Conservation (phyloP, 768 basidiomycete species). For the Boletellus emodensis region DNA sequence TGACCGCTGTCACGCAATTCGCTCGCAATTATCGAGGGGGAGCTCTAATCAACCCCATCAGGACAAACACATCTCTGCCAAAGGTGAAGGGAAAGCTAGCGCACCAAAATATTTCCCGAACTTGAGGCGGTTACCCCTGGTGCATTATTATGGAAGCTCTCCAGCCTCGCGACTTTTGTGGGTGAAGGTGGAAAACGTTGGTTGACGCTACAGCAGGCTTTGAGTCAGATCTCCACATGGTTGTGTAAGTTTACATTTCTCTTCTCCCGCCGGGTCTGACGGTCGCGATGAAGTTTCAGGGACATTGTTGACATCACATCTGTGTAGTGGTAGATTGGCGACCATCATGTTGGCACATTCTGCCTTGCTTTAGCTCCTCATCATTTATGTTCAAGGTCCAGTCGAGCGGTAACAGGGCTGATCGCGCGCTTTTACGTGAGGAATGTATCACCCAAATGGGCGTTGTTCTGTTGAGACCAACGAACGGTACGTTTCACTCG, state of each 20-base stretch:
- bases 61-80: slow-evolving; percentile 1
- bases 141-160: slow-evolving; percentile 27
- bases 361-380: slow-evolving; percentile 19
- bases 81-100: background rate
- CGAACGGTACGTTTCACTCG: slow-evolving; percentile 9
- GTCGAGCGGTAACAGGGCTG: slow-evolving; percentile 7
- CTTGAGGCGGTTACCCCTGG: slow-evolving; percentile 16
- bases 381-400: slow-evolving; percentile 12
- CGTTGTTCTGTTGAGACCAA: slow-evolving; percentile 11
- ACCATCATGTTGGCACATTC: slow-evolving; percentile 21
- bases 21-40: background rate
- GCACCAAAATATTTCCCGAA: slow-evolving; percentile 12
- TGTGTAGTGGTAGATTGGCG: slow-evolving; percentile 17
- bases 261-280: slow-evolving; percentile 26
- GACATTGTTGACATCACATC: slow-evolving; percentile 20
- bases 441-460: slow-evolving; percentile 11
- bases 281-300: slow-evolving; percentile 19
- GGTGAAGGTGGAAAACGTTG: slow-evolving; percentile 16
- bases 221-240: slow-evolving; percentile 21
- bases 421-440: slow-evolving; percentile 22
- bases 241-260: slow-evolving; percentile 10
- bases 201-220: slow-evolving; percentile 8
- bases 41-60: background rate
- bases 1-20: background rate
- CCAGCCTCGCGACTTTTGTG: slow-evolving; percentile 1